Conservation (phyloP, 2,329 filamentous ascomycete species). For the Venturia nashicola region DNA sequence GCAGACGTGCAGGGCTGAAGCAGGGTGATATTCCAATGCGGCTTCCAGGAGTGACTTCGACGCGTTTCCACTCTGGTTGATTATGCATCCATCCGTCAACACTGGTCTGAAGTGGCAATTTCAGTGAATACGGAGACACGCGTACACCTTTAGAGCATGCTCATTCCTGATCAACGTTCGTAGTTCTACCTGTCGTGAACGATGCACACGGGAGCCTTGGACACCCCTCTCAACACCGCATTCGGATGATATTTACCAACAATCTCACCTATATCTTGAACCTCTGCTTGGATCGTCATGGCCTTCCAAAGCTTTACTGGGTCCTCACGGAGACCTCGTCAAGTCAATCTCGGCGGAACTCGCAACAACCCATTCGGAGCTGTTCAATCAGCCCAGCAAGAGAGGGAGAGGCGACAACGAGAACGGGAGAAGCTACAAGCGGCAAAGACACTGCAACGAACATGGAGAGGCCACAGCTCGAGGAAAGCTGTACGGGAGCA, state of each 20-base stretch:
- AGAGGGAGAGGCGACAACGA: constrained; percentile 66
- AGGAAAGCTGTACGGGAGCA: constrained; percentile 47
- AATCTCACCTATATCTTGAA: neutral
- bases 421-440: constrained; percentile 70
- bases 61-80: neutral
- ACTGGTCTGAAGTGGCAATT: neutral
- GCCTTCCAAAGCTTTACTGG: constrained; percentile 95
- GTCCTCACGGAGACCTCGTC: constrained; percentile 68
- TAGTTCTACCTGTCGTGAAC: neutral
- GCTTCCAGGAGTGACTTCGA: neutral
- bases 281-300: neutral
- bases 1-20: neutral
- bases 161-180: neutral
- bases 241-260: neutral
- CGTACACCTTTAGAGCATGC: neutral
- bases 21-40: neutral
- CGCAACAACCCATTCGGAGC: constrained; percentile 60
- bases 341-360: constrained; percentile 88
- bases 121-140: neutral
- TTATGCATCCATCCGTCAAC: neutral
- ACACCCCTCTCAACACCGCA: neutral
- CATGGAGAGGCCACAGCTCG: constrained; percentile 70
- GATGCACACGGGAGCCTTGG: neutral
- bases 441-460: constrained; percentile 59
- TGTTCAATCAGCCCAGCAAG: constrained; percentile 67